Evolutionary conservation across 1,139 yeast genomes (phyloP), one percentile per base, ranked within the genome.

Genomic region (Diutina rugosa): DNA sequence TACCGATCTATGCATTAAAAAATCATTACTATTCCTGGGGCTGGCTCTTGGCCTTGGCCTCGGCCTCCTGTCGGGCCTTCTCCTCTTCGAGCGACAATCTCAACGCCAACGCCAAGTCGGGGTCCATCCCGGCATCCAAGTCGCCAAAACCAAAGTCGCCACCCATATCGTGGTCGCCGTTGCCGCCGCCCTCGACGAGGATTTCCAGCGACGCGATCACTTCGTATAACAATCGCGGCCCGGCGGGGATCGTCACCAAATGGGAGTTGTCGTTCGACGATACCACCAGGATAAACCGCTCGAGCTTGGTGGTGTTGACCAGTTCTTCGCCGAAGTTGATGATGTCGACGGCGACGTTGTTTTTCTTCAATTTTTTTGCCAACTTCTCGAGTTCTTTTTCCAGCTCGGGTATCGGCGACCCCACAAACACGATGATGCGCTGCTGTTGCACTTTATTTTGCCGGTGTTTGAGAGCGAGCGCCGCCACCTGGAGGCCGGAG

Each of bases 401-500:
- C 26, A 80, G 76, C 60, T 88, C 96, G 30, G 67, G 67, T 56
- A 95, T 78, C 45, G 98, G 98, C 58, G 91, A 82, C 35, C 97
- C 97, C 49, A 90, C 91, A 72, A 95, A 93, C 54, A 83, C 90
- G 60, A 93, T 80, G 61, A 95, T 89, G 63, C 99, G 79, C 72
- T 91, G 98, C 62, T 84, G 87, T 68, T 91, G 98, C 9, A 87
- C 86, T 70, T 89, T 90, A 73, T 93, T 90, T 69, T 90, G 97
- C 67, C 99, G 90, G 72, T 93, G 98, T 68, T 90, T 93, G 66
- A 93, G 81, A 12, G 97, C 98, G 66, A 95, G 79, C 55, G 95
- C 95, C n/a, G 98, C 99, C 61, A 93, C 96, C 72, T 91, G 97
- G 63, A 93, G 83, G 16, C 96, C 96, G 55, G 91, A 87, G 45